These are phyloP conservation scores for Hyphopichia pseudoburtonii DNA, from an alignment of 1,139 yeast species.

Conservation along the genomic window DNA sequence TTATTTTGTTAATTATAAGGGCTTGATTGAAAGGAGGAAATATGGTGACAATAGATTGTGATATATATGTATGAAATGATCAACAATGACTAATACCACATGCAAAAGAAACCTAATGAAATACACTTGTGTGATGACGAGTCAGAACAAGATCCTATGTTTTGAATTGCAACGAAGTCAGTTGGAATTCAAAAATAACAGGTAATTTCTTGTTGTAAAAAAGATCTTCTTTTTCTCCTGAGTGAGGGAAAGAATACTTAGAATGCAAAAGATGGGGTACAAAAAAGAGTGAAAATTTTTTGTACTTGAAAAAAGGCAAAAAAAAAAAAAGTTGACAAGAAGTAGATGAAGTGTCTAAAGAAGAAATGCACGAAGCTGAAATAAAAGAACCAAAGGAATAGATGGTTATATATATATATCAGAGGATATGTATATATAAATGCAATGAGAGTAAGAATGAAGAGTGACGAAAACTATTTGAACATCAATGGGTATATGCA, in stretches of 20 bases:
- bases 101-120: background rate
- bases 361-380: background rate
- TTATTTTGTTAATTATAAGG: slow-evolving; percentile 1
- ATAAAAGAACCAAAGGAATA: background rate
- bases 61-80: background rate
- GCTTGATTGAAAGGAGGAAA: background rate
- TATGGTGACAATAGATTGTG: background rate
- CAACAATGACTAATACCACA: background rate
- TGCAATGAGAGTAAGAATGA: background rate
- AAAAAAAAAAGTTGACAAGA: background rate
- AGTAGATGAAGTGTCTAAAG: too few species aligned
- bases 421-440: too few species aligned
- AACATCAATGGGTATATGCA: background rate
- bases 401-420: too few species aligned
- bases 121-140: background rate
- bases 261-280: background rate
- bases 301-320: background rate
- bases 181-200: background rate
- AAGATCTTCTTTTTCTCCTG: too few species aligned
- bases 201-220: background rate
- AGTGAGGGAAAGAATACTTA: too few species aligned
- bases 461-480: background rate
- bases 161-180: too few species aligned
- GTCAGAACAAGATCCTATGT: too few species aligned
- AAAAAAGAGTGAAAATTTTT: background rate